phyloP scores from a whole-genome alignment of 78 protist species.

The Dictyostelium purpureum region DNA sequence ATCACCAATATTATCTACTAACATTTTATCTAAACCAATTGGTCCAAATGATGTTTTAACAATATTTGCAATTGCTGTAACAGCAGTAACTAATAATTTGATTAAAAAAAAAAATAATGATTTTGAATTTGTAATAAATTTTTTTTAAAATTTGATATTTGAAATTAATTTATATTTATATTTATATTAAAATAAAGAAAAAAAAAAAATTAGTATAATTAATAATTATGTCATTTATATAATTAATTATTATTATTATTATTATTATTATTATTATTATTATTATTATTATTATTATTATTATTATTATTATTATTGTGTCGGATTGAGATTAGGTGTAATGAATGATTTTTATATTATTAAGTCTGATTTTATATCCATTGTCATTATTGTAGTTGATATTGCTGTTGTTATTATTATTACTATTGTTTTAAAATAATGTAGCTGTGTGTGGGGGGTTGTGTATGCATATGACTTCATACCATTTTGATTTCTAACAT shows the following conservation, averaged over 20 bases:
- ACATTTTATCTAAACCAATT: slow-evolving; percentile 99
- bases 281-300: background rate
- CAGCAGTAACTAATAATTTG: slow-evolving; percentile 91
- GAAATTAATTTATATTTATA: background rate
- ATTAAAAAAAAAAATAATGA: background rate
- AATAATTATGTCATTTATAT: background rate
- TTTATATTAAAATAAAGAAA: background rate
- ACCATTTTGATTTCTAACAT: slow-evolving; percentile 94
- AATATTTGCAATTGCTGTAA: slow-evolving; percentile 96
- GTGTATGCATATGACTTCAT: background rate
- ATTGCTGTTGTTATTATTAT: too few relatives aligned
- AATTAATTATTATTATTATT: background rate
- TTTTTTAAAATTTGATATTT: background rate
- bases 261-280: background rate
- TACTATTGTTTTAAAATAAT: too few relatives aligned
- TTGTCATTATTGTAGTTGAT: background rate
- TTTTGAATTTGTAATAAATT: background rate
- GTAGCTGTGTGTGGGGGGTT: too few relatives aligned
- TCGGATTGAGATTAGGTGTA: too few relatives aligned
- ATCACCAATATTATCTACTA: slow-evolving; percentile 98
- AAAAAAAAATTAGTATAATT: background rate
- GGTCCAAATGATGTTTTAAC: slow-evolving; percentile 99
- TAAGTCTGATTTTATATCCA: background rate
- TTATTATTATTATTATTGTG: too few relatives aligned
- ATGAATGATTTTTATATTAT: background rate